phyloP scores from a whole-genome alignment of 2,329 filamentous ascomycete genomes.

The Pseudogymnoascus verrucosus region DNA sequence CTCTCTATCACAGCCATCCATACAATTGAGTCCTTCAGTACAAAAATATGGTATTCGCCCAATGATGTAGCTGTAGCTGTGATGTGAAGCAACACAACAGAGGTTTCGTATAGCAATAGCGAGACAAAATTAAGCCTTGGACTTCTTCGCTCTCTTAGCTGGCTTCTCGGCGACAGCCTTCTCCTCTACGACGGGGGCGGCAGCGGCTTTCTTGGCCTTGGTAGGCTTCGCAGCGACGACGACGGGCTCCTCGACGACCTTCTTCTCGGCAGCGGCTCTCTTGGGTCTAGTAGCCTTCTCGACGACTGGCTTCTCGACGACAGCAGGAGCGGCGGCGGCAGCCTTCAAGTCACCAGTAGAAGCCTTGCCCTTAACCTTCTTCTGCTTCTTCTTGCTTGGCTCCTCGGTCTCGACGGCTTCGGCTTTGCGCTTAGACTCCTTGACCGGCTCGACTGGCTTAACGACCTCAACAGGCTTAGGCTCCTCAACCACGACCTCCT shows the following conservation, averaged over 20 bases:
- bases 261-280: slow-evolving; percentile 11
- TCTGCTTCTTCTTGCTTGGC: slow-evolving; percentile 12
- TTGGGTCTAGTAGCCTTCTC: slow-evolving; percentile 20
- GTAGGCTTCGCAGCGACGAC: slow-evolving; percentile 30
- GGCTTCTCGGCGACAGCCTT: slow-evolving; percentile 27
- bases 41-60: slow-evolving; percentile 2
- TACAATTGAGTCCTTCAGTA: not conserved
- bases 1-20: not conserved
- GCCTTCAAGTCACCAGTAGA: slow-evolving; percentile 11
- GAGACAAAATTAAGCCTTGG: too few species aligned
- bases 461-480: slow-evolving; percentile 15
- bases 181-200: not conserved
- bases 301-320: slow-evolving; percentile 32
- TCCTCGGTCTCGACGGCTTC: slow-evolving; percentile 17
- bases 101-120: too few species aligned
- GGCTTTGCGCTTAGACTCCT: slow-evolving; percentile 23
- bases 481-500: slow-evolving; percentile 26
- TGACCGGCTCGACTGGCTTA: slow-evolving; percentile 22
- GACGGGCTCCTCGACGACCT: slow-evolving; percentile 28
- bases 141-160: slow-evolving; percentile 32
- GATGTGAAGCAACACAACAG: not conserved
- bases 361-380: slow-evolving; percentile 19
- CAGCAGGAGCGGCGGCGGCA: not conserved
- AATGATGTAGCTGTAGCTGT: not conserved
- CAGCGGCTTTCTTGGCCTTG: slow-evolving; percentile 14